Base-by-base conservation (phyloP, 1,284 basidiomycete genomes). In the Puccinia coronata region DNA sequence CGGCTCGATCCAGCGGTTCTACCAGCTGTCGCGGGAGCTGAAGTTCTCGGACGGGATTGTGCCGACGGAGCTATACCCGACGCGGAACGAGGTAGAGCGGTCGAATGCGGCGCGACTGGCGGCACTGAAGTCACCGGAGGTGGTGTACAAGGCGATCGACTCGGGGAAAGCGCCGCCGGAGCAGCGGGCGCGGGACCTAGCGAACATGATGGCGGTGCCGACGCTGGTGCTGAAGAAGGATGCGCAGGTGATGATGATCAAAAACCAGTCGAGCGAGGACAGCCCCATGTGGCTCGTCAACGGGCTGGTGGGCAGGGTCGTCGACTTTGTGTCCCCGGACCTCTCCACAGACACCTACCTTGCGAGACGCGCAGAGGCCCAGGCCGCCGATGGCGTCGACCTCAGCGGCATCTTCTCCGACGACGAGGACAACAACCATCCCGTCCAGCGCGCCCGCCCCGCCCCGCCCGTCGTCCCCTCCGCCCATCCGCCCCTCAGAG, bases 11-110 rank as follows among this genome's bases (percentile, higher is more conserved):
- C 81, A 85, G 6, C 89, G 88, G 34, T 95, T 96, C 87, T 88
- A 87, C 78, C 84, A 86, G 0, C 87, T 96, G 9, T 88, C 89
- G 2, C 89, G 93, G 23, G 86, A 88, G 90, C 73, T 84, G 78
- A 83, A 85, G 12, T 93, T 93, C 83, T 87, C 88, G 12, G 92
- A 94, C 84, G 91, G 91, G 0, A 90, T 95, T 55, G 90, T 90
- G 72, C 91, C 94, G 5, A 95, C 93, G 20, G 93, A 94, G 85
- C 87, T 96, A 90, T 93, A 85, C 86, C 95, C 96, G 14, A 90
- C 91, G 4, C 91, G 96, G 70, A 91, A 94, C 59, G 93, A 98
- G 82, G 96, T 88, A n/a, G 93, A 95, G 57, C 86, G 86, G 31
- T 90, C 94, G 11, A 98, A 98, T 86, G 85, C 85, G n/a, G 85